Conservation (phyloP, 2,329 filamentous ascomycete genomes). For the Arthrobotrys sphaeroides region DNA sequence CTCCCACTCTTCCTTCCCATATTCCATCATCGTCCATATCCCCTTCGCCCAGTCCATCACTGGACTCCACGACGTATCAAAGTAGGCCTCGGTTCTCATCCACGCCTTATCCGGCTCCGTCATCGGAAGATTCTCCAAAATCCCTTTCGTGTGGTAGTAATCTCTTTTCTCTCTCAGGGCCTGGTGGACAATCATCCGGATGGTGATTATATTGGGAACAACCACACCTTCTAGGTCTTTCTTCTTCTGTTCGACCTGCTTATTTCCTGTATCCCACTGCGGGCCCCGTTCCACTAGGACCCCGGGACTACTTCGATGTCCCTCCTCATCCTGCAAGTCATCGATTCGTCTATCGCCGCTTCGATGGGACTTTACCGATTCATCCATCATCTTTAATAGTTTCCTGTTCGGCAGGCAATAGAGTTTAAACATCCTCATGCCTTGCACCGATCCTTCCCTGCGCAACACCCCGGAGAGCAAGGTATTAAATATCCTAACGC, state of each 20-base stretch:
- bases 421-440: slow-evolving; percentile 51
- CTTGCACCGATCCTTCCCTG: slow-evolving; percentile 43
- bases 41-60: slow-evolving; percentile 40
- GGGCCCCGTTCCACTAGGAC: background rate
- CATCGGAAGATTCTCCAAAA: slow-evolving; percentile 36
- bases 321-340: background rate
- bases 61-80: slow-evolving; percentile 26
- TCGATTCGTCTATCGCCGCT: slow-evolving; percentile 40
- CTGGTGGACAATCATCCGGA: slow-evolving; percentile 40
- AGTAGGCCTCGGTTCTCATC: slow-evolving; percentile 47
- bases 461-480: slow-evolving; percentile 29
- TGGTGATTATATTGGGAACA: slow-evolving; percentile 16
- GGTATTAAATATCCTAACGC: slow-evolving; percentile 31
- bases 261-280: background rate
- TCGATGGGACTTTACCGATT: slow-evolving; percentile 41
- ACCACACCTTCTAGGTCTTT: slow-evolving; percentile 23
- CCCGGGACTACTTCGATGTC: background rate
- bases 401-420: slow-evolving; percentile 39
- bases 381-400: slow-evolving; percentile 20
- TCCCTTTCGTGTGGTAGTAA: slow-evolving; percentile 29
- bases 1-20: slow-evolving; percentile 41
- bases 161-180: slow-evolving; percentile 42
- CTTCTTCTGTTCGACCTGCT: background rate
- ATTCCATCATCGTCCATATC: slow-evolving; percentile 37
- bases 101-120: slow-evolving; percentile 1